Base-by-base conservation (phyloP, 78 protist species). In the Capsaspora owczarzaki region DNA sequence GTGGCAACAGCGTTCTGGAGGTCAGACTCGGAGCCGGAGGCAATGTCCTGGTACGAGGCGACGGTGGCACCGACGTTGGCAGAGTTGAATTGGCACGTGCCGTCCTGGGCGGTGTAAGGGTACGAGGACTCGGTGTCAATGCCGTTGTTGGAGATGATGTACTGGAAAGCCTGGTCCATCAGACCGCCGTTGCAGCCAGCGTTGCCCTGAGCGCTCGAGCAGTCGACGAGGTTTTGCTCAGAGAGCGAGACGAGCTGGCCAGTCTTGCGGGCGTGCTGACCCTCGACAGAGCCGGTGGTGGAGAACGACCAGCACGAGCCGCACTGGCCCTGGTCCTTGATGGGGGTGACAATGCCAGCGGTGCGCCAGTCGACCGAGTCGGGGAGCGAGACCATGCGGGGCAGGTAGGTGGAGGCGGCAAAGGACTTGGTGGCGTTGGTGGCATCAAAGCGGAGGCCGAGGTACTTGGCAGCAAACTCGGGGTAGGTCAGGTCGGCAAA, bases 41-140 rank as follows among this genome's bases (percentile, higher is more conserved):
- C 46, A 10, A 91, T 71, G 74, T 82, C 82, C 33, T 38, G n/a
- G 79, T 22, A 71, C n/a, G 53, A 71, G 27, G 87, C 27, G 86
- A 90, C 78, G 70, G 79, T 82, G 60, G 87, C 91, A 19, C 70
- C 85, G 40, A 76, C 43, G 53, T 63, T 33, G 2, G 49, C 79
- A 6, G 44, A 0, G 49, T 38, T 10, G 63, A 76, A 70, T 16
- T 51, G 25, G 78, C 93, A 90, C 6, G 72, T 22, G 12, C 93
- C 96, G 29, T 61, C 61, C 37, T 74, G 69, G n/a, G 88, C 84
- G n/a, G 77, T 76, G 94, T 87, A 90, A n/a, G 91, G 89, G 82
- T 90, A 87, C 42, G 37, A 60, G 42, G 79, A 46, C 83, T 90
- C 91, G 23, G 87, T 81, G 71, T 72, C 85, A 60, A 84, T 2